phyloP scores from a whole-genome alignment of 2,329 filamentous ascomycete species.

The Claviceps maximensis region DNA sequence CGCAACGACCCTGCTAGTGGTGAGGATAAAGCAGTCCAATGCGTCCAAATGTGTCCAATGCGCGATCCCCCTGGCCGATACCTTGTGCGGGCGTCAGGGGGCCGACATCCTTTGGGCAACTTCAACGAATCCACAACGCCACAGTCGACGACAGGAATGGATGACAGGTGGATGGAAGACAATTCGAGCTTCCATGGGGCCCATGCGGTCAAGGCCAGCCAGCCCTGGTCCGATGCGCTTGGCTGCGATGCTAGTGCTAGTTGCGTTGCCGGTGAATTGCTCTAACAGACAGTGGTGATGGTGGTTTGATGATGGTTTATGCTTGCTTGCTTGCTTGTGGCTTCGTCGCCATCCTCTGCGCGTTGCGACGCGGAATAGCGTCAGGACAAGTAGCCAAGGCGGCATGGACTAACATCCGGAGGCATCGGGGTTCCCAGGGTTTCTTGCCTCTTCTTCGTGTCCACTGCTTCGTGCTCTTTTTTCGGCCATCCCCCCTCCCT shows the following conservation, averaged over 20 bases:
- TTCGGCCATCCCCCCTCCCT: no score
- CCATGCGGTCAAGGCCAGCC: background rate
- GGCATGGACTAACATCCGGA: background rate
- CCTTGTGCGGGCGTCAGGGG: background rate
- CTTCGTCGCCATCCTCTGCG: background rate
- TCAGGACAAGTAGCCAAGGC: background rate
- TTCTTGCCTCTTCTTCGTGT: background rate
- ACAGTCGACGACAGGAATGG: background rate
- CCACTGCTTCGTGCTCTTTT: background rate
- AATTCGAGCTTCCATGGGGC: background rate
- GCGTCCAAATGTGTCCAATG: background rate
- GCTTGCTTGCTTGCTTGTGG: background rate
- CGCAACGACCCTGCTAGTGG: constrained; percentile 2
- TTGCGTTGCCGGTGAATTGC: background rate
- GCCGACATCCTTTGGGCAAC: background rate
- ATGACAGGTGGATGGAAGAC: background rate
- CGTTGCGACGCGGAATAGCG: background rate
- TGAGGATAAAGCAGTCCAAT: constrained; percentile 1
- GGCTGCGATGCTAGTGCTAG: background rate
- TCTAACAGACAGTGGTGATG: background rate
- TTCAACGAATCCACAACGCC: constrained; percentile 1
- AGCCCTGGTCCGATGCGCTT: background rate
- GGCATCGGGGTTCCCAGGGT: background rate
- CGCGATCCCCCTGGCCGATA: constrained; percentile 2
- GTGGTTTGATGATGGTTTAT: background rate